phyloP scores from a whole-genome alignment of 306 rosid species.

The Arachis hypogaea region DNA sequence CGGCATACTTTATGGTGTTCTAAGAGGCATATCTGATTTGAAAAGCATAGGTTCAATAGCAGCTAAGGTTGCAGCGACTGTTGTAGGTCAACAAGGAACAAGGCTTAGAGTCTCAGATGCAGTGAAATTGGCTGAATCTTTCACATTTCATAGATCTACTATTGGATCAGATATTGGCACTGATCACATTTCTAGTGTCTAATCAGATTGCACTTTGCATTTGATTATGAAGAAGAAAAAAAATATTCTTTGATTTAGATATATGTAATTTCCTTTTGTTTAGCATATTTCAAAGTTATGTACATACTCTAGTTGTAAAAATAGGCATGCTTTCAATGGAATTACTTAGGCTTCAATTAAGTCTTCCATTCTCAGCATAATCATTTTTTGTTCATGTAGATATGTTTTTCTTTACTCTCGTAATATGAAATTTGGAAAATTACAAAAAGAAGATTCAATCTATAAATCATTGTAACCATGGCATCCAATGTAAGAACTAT shows the following conservation, averaged over 20 bases:
- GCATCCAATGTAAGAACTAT: neutral
- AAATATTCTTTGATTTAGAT: slow-evolving; percentile 43
- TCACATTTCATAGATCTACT: slow-evolving; percentile 47
- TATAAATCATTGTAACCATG: neutral
- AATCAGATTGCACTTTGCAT: slow-evolving; percentile 31
- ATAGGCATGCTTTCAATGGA: slow-evolving; percentile 33
- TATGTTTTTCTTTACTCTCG: neutral
- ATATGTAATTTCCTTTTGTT: slow-evolving; percentile 35
- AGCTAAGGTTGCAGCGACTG: slow-evolving; percentile 85
- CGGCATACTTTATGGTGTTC: slow-evolving; percentile 74
- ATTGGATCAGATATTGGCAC: slow-evolving; percentile 67
- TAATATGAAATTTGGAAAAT: neutral
- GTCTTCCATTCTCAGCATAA: neutral
- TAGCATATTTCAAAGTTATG: slow-evolving; percentile 34
- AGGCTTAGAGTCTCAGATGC: slow-evolving; percentile 85
- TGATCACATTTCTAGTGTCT: slow-evolving; percentile 75
- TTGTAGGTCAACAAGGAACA: slow-evolving; percentile 94
- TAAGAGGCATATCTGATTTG: slow-evolving; percentile 72
- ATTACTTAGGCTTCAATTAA: slow-evolving; percentile 24
- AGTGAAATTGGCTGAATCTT: slow-evolving; percentile 66
- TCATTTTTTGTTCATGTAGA: neutral
- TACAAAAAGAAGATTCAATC: neutral
- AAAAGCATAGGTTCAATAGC: slow-evolving; percentile 81
- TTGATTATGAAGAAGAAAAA: neutral
- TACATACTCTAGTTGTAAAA: slow-evolving; percentile 39